Evolutionary conservation across 75 land plant species (phyloP).

Genomic region (Isoetes taiwanensis): DNA sequence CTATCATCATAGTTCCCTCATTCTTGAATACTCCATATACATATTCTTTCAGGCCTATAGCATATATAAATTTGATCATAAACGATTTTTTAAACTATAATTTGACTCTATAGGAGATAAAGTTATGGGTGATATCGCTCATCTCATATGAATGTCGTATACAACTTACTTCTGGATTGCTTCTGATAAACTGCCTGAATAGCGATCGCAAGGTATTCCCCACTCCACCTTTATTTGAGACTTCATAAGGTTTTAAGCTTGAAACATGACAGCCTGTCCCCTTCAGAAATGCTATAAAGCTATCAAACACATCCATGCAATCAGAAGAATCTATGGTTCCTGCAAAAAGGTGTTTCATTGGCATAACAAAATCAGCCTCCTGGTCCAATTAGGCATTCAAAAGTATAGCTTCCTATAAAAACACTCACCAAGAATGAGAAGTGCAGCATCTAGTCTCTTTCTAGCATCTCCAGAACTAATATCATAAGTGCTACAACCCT

Average conservation of each 20-base stretch:
- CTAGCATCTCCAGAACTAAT: conserved; percentile 19
- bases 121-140: too few species aligned
- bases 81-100: too few species aligned
- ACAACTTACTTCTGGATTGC: conserved; percentile 45
- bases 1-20: too few species aligned
- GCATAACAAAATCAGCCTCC: too few species aligned
- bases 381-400: too few species aligned
- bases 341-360: too few species aligned
- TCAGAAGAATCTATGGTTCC: conserved; percentile 80
- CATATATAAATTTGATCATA: too few species aligned
- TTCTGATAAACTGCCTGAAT: conserved; percentile 39
- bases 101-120: too few species aligned
- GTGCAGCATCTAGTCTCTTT: conserved; percentile 41
- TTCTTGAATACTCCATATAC: too few species aligned
- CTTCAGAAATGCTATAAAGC: conserved; percentile 42
- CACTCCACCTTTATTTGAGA: conserved; percentile 41
- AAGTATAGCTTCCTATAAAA: too few species aligned
- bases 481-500: neutral
- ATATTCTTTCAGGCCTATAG: too few species aligned
- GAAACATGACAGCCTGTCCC: conserved; percentile 61
- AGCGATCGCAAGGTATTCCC: conserved; percentile 51
- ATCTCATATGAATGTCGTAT: too few species aligned
- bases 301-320: conserved; percentile 47
- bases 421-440: conserved; percentile 38
- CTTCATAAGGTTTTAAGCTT: conserved; percentile 45